phyloP scores from a whole-genome alignment of 192 early-diverging fungal genomes.

The Backusella luteola region DNA sequence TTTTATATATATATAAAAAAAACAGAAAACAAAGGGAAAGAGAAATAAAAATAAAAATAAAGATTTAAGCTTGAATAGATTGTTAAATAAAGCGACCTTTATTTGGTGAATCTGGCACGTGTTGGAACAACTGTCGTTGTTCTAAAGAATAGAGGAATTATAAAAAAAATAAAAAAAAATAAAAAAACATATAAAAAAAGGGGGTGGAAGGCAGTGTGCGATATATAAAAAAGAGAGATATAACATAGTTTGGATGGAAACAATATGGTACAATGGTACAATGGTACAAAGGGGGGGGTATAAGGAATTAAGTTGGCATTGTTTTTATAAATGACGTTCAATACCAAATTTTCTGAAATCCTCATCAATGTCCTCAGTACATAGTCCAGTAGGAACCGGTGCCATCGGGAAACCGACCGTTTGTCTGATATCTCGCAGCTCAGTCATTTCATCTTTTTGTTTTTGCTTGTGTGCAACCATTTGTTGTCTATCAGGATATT shows the following conservation, averaged over 20 bases:
- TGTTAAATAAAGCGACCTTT: conserved; percentile 4
- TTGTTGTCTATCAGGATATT: conserved; percentile 31
- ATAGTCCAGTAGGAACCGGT: conserved; percentile 22
- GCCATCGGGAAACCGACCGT: conserved; percentile 43
- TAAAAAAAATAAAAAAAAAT: neutral
- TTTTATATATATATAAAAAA: conserved; percentile 12
- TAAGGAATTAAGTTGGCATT: neutral
- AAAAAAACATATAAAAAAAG: neutral
- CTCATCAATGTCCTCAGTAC: conserved; percentile 37
- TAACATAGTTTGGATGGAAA: neutral
- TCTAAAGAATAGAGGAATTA: neutral
- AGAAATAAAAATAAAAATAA: neutral
- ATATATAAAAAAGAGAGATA: neutral
- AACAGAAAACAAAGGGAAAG: neutral
- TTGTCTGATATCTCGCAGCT: conserved; percentile 41
- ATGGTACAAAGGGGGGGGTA: neutral
- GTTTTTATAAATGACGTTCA: conserved; percentile 20
- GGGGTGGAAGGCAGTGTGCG: neutral
- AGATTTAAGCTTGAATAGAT: neutral
- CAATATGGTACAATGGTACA: neutral
- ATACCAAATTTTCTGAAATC: conserved; percentile 44
- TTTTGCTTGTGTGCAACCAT: conserved; percentile 38
- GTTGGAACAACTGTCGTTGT: neutral
- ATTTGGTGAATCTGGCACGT: conserved; percentile 9
- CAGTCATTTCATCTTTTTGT: conserved; percentile 35